Evolutionary conservation across 306 rosid genomes (phyloP), one percentile per base, ranked within the genome.

Genomic region (Quercus rubra): DNA sequence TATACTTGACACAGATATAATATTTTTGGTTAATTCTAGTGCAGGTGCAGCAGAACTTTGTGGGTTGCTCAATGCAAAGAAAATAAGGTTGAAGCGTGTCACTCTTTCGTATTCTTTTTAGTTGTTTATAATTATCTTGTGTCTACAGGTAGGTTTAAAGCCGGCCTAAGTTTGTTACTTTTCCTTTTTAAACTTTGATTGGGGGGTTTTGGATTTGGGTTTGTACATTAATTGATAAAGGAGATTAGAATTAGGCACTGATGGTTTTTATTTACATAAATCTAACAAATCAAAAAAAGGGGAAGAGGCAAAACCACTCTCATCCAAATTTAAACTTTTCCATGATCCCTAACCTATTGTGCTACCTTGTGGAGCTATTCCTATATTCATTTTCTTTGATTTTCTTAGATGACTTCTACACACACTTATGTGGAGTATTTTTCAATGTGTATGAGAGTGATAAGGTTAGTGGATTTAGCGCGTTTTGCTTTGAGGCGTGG

Each of bases 21-120:
- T 69, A 12, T 21, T 56, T 19, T 11, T 73, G 43, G 20, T 64
- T 63, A 51, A 56, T 62, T 81, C 54, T 81, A 79, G 77, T 78
- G 84, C 92, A 91, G 99, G 99, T 84, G 93, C 98, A 20, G 90
- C 96, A 2, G 94, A 93, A 38, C 96, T 95, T 64, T 95, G 98
- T 81, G 72, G 81, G 11, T 79, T 86, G 76, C 97, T 95, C 19
- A 93, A 95, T 90, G 88, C 93, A 1, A 95, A 92, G 76, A 88
- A 85, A 56, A 73, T 95, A 82, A 92, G 96, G 98, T 93, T 31
- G 76, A 79, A 9, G 73, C 6, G 21, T 73, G 27, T 58, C 75
- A 56, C 55, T 59, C 72, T 52, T 55, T 72, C 56, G 69, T 31
- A 11, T 69, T 25, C 33, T 19, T n/a, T 54, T 51, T 73, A 61